A percentile compares a stretch with the other conserved stretches of the same genome.
Evolutionary conservation across 2,329 filamentous ascomycete species (phyloP).

Genomic region (Dothideomycetes sp.): DNA sequence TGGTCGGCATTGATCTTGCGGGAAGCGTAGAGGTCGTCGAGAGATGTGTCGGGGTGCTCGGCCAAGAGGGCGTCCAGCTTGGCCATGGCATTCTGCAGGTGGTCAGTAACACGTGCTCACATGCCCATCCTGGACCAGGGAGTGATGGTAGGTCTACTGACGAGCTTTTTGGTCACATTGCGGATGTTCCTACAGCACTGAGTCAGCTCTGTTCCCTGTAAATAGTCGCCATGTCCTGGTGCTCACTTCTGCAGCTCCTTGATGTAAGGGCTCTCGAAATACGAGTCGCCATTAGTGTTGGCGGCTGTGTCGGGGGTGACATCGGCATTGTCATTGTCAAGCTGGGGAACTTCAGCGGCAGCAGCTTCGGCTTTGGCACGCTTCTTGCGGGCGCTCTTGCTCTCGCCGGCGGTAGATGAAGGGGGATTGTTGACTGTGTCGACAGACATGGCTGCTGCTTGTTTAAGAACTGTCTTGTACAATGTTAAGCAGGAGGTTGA

Average conservation of each 20-base stretch:
- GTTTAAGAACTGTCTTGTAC: not conserved
- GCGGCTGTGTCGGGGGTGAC: conserved; percentile 18
- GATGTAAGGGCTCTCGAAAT: conserved; percentile 66
- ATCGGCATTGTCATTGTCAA: conserved; percentile 7
- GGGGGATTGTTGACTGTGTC: conserved; percentile 54
- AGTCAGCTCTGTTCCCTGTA: conserved; percentile 15
- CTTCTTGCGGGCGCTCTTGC: conserved; percentile 46
- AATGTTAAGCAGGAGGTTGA: too few species aligned
- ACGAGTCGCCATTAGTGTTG: conserved; percentile 49
- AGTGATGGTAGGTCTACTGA: conserved; percentile 40
- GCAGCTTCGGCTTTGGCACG: conserved; percentile 37
- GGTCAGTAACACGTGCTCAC: conserved; percentile 2
- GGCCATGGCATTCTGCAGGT: conserved; percentile 53
- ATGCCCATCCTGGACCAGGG: not conserved
- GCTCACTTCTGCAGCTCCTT: conserved; percentile 84
- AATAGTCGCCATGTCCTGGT: conserved; percentile 2
- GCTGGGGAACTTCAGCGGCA: conserved; percentile 16
- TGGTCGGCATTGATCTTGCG: conserved; percentile 75
- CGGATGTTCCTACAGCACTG: conserved; percentile 64
- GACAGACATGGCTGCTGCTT: conserved; percentile 49
- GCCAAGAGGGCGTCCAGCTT: conserved; percentile 63
- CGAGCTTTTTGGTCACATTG: conserved; percentile 89
- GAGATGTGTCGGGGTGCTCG: conserved; percentile 59
- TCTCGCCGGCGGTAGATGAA: conserved; percentile 48
- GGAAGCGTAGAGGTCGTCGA: conserved; percentile 61